These are phyloP conservation scores for Caloboletus firmus DNA, from an alignment of 1,284 basidiomycete species.

Conservation along the genomic window DNA sequence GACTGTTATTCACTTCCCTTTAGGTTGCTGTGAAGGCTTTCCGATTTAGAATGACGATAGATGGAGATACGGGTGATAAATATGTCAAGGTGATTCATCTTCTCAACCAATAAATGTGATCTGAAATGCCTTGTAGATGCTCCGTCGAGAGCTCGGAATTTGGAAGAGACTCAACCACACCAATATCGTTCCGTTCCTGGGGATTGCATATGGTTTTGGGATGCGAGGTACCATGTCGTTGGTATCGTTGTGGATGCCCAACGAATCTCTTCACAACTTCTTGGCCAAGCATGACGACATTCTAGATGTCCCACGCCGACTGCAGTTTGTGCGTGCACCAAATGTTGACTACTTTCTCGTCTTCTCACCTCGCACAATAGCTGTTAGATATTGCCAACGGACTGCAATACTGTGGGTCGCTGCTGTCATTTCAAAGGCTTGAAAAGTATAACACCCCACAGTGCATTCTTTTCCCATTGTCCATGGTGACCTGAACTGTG, in stretches of 20 bases:
- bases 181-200: slow-evolving; percentile 4
- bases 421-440: no score
- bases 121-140: no score
- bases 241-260: slow-evolving; percentile 15
- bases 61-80: neutral
- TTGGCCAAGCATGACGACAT: no score
- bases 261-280: slow-evolving; percentile 7
- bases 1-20: neutral
- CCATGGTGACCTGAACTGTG: slow-evolving; percentile 8
- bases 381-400: slow-evolving; percentile 4
- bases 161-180: no score
- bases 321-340: no score
- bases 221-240: slow-evolving; percentile 1
- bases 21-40: slow-evolving; percentile 25
- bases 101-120: neutral
- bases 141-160: no score
- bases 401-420: neutral
- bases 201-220: slow-evolving; percentile 8
- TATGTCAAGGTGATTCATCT: slow-evolving; percentile 2
- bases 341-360: no score
- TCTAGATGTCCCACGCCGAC: no score
- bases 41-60: neutral
- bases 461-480: slow-evolving; percentile 7
- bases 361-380: no score
- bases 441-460: no score